These are phyloP conservation scores for Darksidea phi DNA, from an alignment of 495 filamentous ascomycete genomes.

Conservation along the genomic window DNA sequence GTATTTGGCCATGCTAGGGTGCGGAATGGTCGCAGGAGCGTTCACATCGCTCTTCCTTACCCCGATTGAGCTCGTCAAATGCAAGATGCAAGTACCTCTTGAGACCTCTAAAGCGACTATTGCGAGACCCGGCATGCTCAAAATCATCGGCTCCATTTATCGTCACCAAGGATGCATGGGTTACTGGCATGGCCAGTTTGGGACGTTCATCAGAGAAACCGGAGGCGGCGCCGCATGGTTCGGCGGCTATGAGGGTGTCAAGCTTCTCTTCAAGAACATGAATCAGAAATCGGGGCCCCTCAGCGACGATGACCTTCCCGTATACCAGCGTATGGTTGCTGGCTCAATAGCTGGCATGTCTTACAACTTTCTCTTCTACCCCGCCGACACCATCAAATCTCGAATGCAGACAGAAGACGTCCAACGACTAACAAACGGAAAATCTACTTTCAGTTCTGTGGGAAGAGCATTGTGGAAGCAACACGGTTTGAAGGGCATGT, in stretches of 20 bases:
- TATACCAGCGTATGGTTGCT: slow-evolving; percentile 81
- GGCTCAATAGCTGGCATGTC: slow-evolving; percentile 89
- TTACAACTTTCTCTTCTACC: slow-evolving; percentile 96
- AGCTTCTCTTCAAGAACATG: slow-evolving; percentile 56
- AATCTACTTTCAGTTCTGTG: slow-evolving; percentile 66
- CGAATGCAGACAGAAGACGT: slow-evolving; percentile 90
- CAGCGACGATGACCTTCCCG: slow-evolving; percentile 45
- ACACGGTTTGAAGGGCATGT: slow-evolving; percentile 79
- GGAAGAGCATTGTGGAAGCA: slow-evolving; percentile 70
- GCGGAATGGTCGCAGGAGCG: slow-evolving; percentile 82
- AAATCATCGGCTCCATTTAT: slow-evolving; percentile 72
- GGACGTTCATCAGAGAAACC: slow-evolving; percentile 90
- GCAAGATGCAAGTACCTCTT: slow-evolving; percentile 86
- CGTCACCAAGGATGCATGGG: slow-evolving; percentile 75
- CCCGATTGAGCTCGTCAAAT: slow-evolving; percentile 96
- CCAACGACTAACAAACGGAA: slow-evolving; percentile 38
- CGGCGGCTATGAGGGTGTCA: slow-evolving; percentile 81
- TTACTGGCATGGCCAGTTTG: slow-evolving; percentile 93
- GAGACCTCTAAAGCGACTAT: slow-evolving; percentile 32
- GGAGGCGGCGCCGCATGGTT: slow-evolving; percentile 96
- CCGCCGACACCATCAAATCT: slow-evolving; percentile 94
- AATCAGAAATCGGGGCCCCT: slow-evolving; percentile 1
- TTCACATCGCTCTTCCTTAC: slow-evolving; percentile 89
- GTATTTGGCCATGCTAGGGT: slow-evolving; percentile 67
- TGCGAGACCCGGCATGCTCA: slow-evolving; percentile 51